phyloP scores from a whole-genome alignment of 2,329 filamentous ascomycete species.

The Epichloe scottii region DNA sequence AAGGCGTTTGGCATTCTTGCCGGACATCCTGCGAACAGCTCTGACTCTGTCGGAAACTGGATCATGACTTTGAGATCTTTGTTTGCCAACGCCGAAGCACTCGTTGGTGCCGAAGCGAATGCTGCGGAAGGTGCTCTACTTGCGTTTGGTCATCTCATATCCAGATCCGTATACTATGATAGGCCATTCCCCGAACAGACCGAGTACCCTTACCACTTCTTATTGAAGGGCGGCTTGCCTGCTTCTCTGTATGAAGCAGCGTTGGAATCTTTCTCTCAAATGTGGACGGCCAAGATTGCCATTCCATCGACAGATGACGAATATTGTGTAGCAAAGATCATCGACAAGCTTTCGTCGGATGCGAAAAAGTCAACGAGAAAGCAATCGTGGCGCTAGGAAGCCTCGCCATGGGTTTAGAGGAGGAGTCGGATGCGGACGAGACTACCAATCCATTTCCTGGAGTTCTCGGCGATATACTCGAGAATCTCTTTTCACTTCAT shows the following conservation, averaged over 20 bases:
- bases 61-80: constrained; percentile 27
- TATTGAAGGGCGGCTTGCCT: constrained; percentile 18
- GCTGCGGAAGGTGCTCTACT: constrained; percentile 34
- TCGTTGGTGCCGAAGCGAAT: constrained; percentile 30
- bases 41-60: constrained; percentile 16
- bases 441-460: constrained; percentile 16
- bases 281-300: constrained; percentile 33
- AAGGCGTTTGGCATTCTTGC: constrained; percentile 65
- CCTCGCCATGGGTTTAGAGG: constrained; percentile 50
- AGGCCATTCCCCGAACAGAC: constrained; percentile 15
- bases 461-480: constrained; percentile 43
- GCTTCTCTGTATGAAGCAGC: constrained; percentile 30
- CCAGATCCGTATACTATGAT: constrained; percentile 32
- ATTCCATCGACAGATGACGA: constrained; percentile 19
- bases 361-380: constrained; percentile 73
- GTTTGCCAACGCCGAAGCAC: constrained; percentile 29
- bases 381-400: constrained; percentile 73
- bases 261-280: constrained; percentile 31
- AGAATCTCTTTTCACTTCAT: constrained; percentile 62
- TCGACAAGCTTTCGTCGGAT: constrained; percentile 50
- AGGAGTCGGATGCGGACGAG: constrained; percentile 3
- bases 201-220: constrained; percentile 18
- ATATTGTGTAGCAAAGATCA: constrained; percentile 30
- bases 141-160: constrained; percentile 31
- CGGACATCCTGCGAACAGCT: constrained; percentile 44